A percentile compares a stretch with the other conserved stretches of the same genome.
Conservation (phyloP, 2,329 filamentous ascomycete species). For the Paracamarosporium sp. region DNA sequence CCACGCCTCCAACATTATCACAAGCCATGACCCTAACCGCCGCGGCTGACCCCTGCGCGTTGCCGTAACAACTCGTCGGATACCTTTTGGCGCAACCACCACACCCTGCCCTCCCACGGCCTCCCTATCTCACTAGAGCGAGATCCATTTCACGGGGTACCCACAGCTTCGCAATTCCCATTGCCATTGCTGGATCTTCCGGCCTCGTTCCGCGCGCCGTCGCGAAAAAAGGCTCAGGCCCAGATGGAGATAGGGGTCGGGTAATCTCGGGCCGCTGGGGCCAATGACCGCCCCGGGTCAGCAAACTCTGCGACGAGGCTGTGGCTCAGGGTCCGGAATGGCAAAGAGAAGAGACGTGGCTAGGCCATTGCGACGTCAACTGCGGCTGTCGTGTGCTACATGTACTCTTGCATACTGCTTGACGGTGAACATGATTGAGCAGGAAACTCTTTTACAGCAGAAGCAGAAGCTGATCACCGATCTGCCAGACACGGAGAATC, state of each 20-base stretch:
- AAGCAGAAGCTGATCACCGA: too few relatives aligned
- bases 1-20: neutral
- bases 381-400: neutral
- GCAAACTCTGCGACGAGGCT: slow-evolving; percentile 9
- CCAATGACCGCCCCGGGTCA: slow-evolving; percentile 15
- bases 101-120: slow-evolving; percentile 5
- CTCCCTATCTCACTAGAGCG: slow-evolving; percentile 6
- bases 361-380: neutral
- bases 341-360: neutral
- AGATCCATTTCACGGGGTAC: slow-evolving; percentile 1
- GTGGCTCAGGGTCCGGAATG: neutral
- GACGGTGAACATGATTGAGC: too few relatives aligned
- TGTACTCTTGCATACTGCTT: too few relatives aligned
- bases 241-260: slow-evolving; percentile 15
- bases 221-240: slow-evolving; percentile 14
- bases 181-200: slow-evolving; percentile 6
- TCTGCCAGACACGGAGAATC: neutral
- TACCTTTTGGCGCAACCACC: slow-evolving; percentile 19
- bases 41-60: slow-evolving; percentile 11
- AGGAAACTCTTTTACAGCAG: too few relatives aligned
- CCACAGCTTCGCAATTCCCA: slow-evolving; percentile 8
- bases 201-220: slow-evolving; percentile 15
- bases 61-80: slow-evolving; percentile 20
- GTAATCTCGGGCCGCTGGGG: slow-evolving; percentile 21
- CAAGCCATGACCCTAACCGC: slow-evolving; percentile 1